Evolutionary conservation across 768 basidiomycete species (phyloP), one percentile per base, ranked within the genome.

Genomic region (Lactarius psammicola): DNA sequence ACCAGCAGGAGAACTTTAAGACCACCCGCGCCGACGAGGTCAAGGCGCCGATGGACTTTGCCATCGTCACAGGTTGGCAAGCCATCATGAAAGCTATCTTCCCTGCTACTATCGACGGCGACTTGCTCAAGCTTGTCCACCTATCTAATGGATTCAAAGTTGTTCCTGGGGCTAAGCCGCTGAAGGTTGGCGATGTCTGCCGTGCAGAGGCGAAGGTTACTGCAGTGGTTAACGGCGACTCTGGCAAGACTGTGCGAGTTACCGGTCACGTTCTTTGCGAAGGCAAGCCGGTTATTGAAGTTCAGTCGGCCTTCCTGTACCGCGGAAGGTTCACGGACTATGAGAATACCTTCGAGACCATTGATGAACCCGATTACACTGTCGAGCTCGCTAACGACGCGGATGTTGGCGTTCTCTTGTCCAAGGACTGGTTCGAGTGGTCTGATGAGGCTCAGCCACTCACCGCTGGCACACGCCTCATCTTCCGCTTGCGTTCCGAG

Each of bases 81-180:
- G 92, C 95, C n/a, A 98, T 99, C 78, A 99, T 98, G 90, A 94
- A 92, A 76, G 87, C 95, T 1, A 96, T 98, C 77, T 99, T 99
- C 87, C 97, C 97, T 7, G 75, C 82, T 15, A 77, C 85, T 13
- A 93, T 99, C 74, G 92, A 98, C 69, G 97, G 96, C 1, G 96
- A 99, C 76, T 79, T 98, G 18, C 81, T 98, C 71, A 95, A 94
- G 76, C 88, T 98, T 38, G 96, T 98, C 55, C 97, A 99, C 74
- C 85, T 99, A 18, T 95, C 95, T 9, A 99, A 99, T 74, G 95
- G 94, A 53, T 99, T 99, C 88, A 87, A 87, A 62, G 85, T 95
- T 75, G 79, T 96, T 68, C 84, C 90, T 30, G 93, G 90, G 56
- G 86, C 88, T 28, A 84, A 80, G 63, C 85, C 90, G 33, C 84